Evolutionary conservation across 306 rosid genomes (phyloP).

Genomic region (Casuarina glauca): DNA sequence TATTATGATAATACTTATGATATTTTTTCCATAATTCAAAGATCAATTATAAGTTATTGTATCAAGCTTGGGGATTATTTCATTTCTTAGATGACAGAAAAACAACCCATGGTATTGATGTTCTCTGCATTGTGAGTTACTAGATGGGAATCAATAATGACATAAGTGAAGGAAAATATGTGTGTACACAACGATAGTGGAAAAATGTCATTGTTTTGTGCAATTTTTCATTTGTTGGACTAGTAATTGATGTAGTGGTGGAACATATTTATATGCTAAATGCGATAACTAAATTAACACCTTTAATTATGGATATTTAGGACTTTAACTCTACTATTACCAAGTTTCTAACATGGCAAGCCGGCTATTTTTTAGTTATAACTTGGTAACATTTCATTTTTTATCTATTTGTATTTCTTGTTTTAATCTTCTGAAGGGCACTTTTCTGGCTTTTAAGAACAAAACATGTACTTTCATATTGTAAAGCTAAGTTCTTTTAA

Average conservation of each 20-base stretch:
- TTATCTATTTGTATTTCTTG: not conserved
- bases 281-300: constrained; percentile 67
- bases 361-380: constrained; percentile 71
- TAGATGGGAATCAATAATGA: constrained; percentile 43
- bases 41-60: too few relatives aligned
- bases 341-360: constrained; percentile 61
- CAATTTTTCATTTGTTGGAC: constrained; percentile 71
- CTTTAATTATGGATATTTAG: constrained; percentile 50
- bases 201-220: constrained; percentile 68
- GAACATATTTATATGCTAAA: constrained; percentile 67
- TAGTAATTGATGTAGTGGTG: constrained; percentile 63
- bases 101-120: too few relatives aligned
- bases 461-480: not conserved
- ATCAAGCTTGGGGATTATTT: too few relatives aligned
- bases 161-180: constrained; percentile 38
- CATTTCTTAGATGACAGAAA: too few relatives aligned
- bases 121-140: constrained; percentile 40
- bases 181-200: constrained; percentile 81
- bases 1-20: too few relatives aligned
- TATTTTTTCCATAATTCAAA: too few relatives aligned
- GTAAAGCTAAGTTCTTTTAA: too few relatives aligned
- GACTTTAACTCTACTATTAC: constrained; percentile 62
- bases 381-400: constrained; percentile 54
- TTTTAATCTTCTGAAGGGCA: not conserved
- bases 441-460: not conserved